A percentile compares a stretch with the other conserved stretches of the same genome.
Conservation (phyloP, 257 asterid species). For the Nicotiana obtusifolia region DNA sequence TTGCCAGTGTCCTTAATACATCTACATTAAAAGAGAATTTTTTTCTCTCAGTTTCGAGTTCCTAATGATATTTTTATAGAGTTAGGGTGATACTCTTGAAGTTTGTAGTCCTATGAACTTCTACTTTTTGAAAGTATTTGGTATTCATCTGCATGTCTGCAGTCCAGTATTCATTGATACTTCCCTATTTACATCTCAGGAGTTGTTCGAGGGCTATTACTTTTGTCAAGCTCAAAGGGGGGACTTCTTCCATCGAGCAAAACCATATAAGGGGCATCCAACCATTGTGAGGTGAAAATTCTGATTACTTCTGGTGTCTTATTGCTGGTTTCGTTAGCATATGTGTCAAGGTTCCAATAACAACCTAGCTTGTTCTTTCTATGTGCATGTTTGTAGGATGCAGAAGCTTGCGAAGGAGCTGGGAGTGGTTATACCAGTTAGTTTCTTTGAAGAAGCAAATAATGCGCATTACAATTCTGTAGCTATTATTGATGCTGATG, state of each 20-base stretch:
- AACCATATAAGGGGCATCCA: constrained; percentile 84
- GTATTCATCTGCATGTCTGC: neutral
- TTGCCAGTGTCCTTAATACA: neutral
- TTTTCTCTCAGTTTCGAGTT: neutral
- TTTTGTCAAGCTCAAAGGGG: constrained; percentile 97
- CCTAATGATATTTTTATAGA: neutral
- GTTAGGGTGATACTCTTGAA: neutral
- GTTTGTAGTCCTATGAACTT: neutral
- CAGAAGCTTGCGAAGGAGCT: constrained; percentile 87
- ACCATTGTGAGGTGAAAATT: constrained; percentile 59
- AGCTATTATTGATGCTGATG: constrained; percentile 90
- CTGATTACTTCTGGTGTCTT: neutral
- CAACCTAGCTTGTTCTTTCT: neutral
- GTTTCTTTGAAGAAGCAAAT: constrained; percentile 96
- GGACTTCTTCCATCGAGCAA: constrained; percentile 75
- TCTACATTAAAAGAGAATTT: neutral
- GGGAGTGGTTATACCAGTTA: constrained; percentile 93
- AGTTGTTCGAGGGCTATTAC: constrained; percentile 91
- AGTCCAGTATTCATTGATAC: neutral
- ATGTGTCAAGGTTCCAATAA: constrained; percentile 3
- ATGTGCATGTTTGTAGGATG: constrained; percentile 50
- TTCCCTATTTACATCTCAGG: constrained; percentile 44
- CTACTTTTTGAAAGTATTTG: neutral
- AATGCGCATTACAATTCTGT: constrained; percentile 94
- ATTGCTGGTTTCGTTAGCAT: neutral